Evolutionary conservation across 2,329 filamentous ascomycete species (phyloP), one percentile per base, ranked within the genome.

Genomic region (Arthrobotrys conoides): DNA sequence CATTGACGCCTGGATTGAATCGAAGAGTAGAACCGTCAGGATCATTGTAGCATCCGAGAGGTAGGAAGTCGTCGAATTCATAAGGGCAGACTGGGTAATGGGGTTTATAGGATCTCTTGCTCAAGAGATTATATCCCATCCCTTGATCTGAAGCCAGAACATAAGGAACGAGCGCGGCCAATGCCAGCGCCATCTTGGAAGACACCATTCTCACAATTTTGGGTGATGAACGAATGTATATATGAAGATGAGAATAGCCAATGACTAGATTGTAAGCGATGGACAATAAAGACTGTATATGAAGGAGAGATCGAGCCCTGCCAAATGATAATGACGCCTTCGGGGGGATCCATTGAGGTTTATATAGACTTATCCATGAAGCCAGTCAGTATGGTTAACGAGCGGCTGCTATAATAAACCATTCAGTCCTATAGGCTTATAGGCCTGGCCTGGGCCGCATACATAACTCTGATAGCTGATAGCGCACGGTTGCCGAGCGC

Each of bases 11-110:
- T 53, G 75, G 75, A 5, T 22, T 78, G 68, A 78, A 78, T 38
- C 75, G 68, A 63, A 78, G 68, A 22, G 68, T 72, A 3, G 3
- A 57, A 8, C 75, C 75, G 24, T 33, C 44, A 6, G 75, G 75
- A 44, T 78, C 75, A 14, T 68, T 41, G 27, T 33, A 78, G 10
- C 75, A 78, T 49, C 68, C 75, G 14, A 78, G 44, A 27, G 48
- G 59, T 9, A 22, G 22, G 24, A 72, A 78, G 5, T 41, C 33
- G 2, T 61, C 48, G 55, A 78, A 78, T 1, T 30, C 1, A 24
- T 72, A 71, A 57, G 75, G 75, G 68, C 75, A 78, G 55, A 63
- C 66, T 16, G 68, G 68, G 9, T 64, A 78, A 48, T 78, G 75
- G 53, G 75, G 75, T 12, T 38, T 68, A 24, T 78, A 78, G 12